A percentile compares a stretch with the other conserved stretches of the same genome.
These are phyloP conservation scores for Dovyalis caffra DNA, from an alignment of 345 rosid genomes.

Conservation along the genomic window DNA sequence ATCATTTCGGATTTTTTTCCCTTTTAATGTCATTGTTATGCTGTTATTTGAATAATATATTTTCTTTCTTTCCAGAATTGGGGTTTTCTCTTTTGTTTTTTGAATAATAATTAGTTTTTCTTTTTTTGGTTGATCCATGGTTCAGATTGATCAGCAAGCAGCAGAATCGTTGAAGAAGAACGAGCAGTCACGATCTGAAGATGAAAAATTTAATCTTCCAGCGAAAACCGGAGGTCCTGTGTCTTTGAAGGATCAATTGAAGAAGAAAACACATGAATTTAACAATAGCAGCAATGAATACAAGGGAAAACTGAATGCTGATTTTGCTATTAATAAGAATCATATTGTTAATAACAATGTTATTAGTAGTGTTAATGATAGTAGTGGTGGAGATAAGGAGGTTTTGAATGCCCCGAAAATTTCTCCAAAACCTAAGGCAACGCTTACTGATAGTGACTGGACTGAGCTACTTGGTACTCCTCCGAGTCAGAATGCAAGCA, in stretches of 20 bases:
- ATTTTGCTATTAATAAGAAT: slow-evolving; percentile 24
- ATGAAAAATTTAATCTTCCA: slow-evolving; percentile 44
- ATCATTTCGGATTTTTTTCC: slow-evolving; percentile 4
- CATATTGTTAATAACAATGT: not conserved
- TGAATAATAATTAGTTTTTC: not conserved
- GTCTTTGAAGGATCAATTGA: slow-evolving; percentile 81
- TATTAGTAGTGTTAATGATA: not conserved
- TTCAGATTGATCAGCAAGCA: slow-evolving; percentile 93
- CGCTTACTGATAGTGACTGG: slow-evolving; percentile 84
- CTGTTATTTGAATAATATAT: no score
- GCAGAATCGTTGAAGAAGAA: slow-evolving; percentile 84
- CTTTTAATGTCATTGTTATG: not conserved
- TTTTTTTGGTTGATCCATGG: slow-evolving; percentile 19
- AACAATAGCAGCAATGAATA: slow-evolving; percentile 37
- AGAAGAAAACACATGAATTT: slow-evolving; percentile 46
- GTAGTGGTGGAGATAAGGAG: slow-evolving; percentile 19
- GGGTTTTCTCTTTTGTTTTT: not conserved
- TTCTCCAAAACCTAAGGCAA: slow-evolving; percentile 37
- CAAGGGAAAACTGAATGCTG: slow-evolving; percentile 46
- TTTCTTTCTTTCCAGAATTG: no score
- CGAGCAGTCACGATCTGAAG: slow-evolving; percentile 58
- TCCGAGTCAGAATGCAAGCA: slow-evolving; percentile 23
- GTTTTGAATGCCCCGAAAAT: slow-evolving; percentile 17
- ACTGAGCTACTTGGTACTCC: slow-evolving; percentile 72
- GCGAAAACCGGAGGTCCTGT: slow-evolving; percentile 51